Evolutionary conservation across 306 rosid genomes (phyloP).

Genomic region (Casuarina cunninghamiana): DNA sequence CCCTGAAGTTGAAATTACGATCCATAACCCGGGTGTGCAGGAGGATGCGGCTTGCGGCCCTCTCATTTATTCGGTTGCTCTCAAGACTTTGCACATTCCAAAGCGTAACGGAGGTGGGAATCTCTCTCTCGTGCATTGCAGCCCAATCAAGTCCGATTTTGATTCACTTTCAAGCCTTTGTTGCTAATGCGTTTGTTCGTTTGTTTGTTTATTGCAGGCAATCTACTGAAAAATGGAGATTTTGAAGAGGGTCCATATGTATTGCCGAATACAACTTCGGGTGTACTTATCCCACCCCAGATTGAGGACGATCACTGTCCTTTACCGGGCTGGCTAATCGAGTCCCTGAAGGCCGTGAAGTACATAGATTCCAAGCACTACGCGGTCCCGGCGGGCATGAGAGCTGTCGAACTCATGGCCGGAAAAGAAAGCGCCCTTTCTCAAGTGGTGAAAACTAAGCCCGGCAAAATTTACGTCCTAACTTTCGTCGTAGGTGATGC

Average conservation of each 20-base stretch:
- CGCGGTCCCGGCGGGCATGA: conserved; percentile 56
- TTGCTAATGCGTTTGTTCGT: not conserved
- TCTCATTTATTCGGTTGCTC: conserved; percentile 64
- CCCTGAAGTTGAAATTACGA: conserved; percentile 38
- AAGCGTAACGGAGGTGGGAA: conserved; percentile 50
- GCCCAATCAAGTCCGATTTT: not conserved
- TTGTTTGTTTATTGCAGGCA: conserved; percentile 36
- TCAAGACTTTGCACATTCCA: conserved; percentile 57
- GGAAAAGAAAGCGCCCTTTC: conserved; percentile 80
- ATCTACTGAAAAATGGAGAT: conserved; percentile 70
- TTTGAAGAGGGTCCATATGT: conserved; percentile 80
- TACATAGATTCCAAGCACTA: conserved; percentile 74
- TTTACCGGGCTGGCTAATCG: conserved; percentile 82
- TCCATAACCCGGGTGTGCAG: conserved; percentile 62
- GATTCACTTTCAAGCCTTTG: too few species aligned
- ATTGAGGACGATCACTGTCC: conserved; percentile 69
- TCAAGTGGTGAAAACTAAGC: conserved; percentile 49
- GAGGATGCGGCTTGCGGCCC: conserved; percentile 91
- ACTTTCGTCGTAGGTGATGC: conserved; percentile 75
- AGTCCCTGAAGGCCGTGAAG: conserved; percentile 81
- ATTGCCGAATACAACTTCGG: conserved; percentile 52
- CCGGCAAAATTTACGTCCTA: conserved; percentile 51
- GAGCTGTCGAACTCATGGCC: conserved; percentile 77
- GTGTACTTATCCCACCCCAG: conserved; percentile 73
- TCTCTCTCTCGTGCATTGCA: not conserved